phyloP scores from a whole-genome alignment of 331 rosid genomes.

The Ulmus americana region DNA sequence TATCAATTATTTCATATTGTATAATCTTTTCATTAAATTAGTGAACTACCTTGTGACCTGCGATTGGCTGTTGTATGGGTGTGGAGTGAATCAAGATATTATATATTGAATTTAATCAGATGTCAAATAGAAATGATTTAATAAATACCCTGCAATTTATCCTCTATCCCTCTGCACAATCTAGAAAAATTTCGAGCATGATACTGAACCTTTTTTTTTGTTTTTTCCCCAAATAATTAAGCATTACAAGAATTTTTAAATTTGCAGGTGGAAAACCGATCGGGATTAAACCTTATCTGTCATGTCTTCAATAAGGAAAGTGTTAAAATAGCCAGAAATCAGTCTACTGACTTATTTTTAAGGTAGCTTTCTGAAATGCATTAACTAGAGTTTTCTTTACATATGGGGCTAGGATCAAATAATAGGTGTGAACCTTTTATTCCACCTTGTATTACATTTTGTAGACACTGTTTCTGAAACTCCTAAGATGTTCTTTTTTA shows the following conservation, averaged over 20 bases:
- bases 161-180: background rate
- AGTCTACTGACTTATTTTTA: conserved; percentile 55
- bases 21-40: background rate
- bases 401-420: conserved; percentile 7
- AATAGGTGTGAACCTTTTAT: too few relatives aligned
- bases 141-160: conserved; percentile 1
- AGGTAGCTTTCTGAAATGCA: conserved; percentile 41
- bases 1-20: background rate
- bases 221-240: conserved; percentile 2
- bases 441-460: background rate
- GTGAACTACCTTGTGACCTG: background rate
- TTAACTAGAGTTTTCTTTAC: conserved; percentile 16
- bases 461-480: background rate
- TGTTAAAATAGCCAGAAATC: conserved; percentile 54
- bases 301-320: conserved; percentile 54
- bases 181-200: background rate
- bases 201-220: background rate
- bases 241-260: conserved; percentile 5
- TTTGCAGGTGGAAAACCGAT: conserved; percentile 73
- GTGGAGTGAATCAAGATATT: conserved; percentile 6
- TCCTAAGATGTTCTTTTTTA: background rate
- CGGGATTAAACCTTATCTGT: conserved; percentile 67
- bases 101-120: background rate
- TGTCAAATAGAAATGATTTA: background rate
- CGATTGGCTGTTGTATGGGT: background rate